These are phyloP conservation scores for Taphrina deformans DNA, from an alignment of 1,139 yeast species.

Conservation along the genomic window DNA sequence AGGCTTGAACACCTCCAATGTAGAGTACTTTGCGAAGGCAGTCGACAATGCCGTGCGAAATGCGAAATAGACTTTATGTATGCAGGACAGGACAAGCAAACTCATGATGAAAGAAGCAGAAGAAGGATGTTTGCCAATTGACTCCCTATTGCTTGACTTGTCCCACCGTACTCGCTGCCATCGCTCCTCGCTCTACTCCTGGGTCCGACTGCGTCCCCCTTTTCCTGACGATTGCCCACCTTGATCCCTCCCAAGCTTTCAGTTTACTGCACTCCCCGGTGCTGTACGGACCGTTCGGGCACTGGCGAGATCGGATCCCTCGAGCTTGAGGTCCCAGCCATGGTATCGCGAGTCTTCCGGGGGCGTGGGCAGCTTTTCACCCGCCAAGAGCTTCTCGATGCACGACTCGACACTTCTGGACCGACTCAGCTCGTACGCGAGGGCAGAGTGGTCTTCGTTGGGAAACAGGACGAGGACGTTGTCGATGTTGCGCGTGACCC, in stretches of 20 bases:
- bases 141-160: not conserved
- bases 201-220: too few relatives aligned
- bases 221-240: too few relatives aligned
- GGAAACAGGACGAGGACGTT: constrained; percentile 36
- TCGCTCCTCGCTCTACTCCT: not conserved
- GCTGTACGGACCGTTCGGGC: constrained; percentile 9
- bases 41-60: constrained; percentile 68
- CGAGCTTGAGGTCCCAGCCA: constrained; percentile 1
- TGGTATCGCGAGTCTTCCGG: constrained; percentile 24
- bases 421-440: constrained; percentile 36
- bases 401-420: constrained; percentile 35
- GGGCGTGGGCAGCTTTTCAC: constrained; percentile 24
- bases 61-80: not conserved
- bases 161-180: not conserved
- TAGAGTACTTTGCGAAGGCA: constrained; percentile 74
- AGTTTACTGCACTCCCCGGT: not conserved
- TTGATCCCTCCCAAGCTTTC: too few relatives aligned
- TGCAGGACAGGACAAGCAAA: not conserved
- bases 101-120: not conserved
- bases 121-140: not conserved
- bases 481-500: constrained; percentile 22
- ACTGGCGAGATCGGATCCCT: not conserved
- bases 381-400: constrained; percentile 34
- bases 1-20: constrained; percentile 79
- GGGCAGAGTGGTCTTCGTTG: constrained; percentile 19